These are phyloP conservation scores for Clonostachys byssicola DNA, from an alignment of 2,329 filamentous ascomycete genomes.

Conservation along the genomic window DNA sequence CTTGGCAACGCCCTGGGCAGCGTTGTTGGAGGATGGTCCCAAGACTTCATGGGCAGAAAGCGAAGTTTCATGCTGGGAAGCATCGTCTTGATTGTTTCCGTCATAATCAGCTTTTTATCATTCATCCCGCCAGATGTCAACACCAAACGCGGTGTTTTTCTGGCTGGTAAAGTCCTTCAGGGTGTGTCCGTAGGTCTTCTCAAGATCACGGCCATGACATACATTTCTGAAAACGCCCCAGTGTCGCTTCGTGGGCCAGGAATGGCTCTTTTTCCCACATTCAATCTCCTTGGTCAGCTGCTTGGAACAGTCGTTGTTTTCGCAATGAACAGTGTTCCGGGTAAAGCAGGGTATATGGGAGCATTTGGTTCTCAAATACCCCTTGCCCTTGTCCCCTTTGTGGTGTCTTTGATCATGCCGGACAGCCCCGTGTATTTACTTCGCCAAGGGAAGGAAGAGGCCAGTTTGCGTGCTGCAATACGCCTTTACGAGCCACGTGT, in stretches of 20 bases:
- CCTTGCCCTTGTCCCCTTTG: constrained; percentile 32
- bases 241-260: constrained; percentile 37
- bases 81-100: constrained; percentile 12
- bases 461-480: constrained; percentile 38
- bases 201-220: constrained; percentile 36
- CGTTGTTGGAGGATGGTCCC: constrained; percentile 16
- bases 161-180: constrained; percentile 15
- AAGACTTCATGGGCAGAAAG: constrained; percentile 17
- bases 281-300: constrained; percentile 42
- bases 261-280: constrained; percentile 43
- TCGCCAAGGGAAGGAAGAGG: constrained; percentile 26
- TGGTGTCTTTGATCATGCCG: constrained; percentile 39
- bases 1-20: constrained; percentile 15
- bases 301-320: constrained; percentile 37
- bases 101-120: constrained; percentile 19
- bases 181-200: constrained; percentile 29
- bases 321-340: constrained; percentile 9
- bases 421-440: constrained; percentile 47
- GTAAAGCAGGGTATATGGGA: constrained; percentile 26
- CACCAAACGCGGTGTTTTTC: constrained; percentile 13
- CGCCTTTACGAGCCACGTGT: constrained; percentile 26
- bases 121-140: constrained; percentile 4
- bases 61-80: constrained; percentile 14
- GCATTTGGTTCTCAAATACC: constrained; percentile 39
- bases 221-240: constrained; percentile 45